These are phyloP conservation scores for Russula olivacea DNA, from an alignment of 768 basidiomycete species.

Conservation along the genomic window DNA sequence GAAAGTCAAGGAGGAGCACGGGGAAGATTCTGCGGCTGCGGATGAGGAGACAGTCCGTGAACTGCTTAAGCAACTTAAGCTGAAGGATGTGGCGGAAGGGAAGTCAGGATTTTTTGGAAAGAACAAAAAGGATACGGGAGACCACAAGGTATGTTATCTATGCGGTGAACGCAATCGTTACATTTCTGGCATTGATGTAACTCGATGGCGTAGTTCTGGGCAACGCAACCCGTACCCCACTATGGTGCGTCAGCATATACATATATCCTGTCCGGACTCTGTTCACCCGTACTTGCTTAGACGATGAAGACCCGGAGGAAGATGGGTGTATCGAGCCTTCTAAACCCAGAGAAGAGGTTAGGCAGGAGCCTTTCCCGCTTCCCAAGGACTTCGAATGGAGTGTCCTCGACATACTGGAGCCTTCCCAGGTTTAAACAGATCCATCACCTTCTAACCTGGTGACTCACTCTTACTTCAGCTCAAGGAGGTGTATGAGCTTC, in stretches of 20 bases:
- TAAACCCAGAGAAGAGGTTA: conserved; percentile 68
- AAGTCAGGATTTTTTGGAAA: conserved; percentile 70
- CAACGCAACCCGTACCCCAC: conserved; percentile 95
- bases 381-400: conserved; percentile 94
- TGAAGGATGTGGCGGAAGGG: conserved; percentile 81
- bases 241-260: conserved; percentile 41
- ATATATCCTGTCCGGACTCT: not conserved
- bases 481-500: conserved; percentile 85
- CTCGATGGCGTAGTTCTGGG: conserved; percentile 71
- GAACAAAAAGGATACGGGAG: conserved; percentile 75
- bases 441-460: not conserved
- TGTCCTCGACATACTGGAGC: conserved; percentile 69
- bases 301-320: conserved; percentile 54
- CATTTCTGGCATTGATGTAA: conserved; percentile 6
- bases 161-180: not conserved
- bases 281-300: conserved; percentile 34
- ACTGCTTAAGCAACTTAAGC: conserved; percentile 69
- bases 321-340: conserved; percentile 90
- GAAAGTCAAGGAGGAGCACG: conserved; percentile 41
- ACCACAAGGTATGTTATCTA: conserved; percentile 66
- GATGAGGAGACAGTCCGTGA: conserved; percentile 62
- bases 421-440: conserved; percentile 51
- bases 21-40: conserved; percentile 32
- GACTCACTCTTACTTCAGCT: conserved; percentile 42
- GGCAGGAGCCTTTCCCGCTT: conserved; percentile 81